A percentile compares a stretch with the other conserved stretches of the same genome.
phyloP scores from a whole-genome alignment of 2,329 filamentous ascomycete genomes.

The Mycosphaerella sp. region DNA sequence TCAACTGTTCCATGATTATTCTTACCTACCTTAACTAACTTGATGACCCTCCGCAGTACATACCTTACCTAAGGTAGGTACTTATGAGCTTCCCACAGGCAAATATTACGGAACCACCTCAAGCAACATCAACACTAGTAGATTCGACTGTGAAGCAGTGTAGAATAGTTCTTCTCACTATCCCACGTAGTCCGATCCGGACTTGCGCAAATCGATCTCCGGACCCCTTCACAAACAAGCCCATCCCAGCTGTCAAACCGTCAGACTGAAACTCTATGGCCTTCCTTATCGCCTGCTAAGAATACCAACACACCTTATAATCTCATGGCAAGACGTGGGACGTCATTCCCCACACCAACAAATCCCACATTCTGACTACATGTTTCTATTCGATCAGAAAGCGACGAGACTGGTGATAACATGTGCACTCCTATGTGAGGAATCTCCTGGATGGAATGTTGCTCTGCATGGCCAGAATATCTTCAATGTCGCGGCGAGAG shows the following conservation, averaged over 20 bases:
- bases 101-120: too few relatives aligned
- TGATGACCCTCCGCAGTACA: too few relatives aligned
- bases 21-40: too few relatives aligned
- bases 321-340: background rate
- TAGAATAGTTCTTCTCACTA: too few relatives aligned
- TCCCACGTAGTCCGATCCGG: background rate
- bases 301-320: background rate
- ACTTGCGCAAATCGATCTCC: background rate
- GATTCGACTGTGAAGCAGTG: too few relatives aligned
- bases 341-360: background rate
- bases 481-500: background rate
- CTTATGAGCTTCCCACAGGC: too few relatives aligned
- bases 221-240: slow-evolving; percentile 5
- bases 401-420: slow-evolving; percentile 7
- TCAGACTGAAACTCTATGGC: background rate
- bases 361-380: background rate
- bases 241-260: slow-evolving; percentile 8
- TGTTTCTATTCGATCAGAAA: slow-evolving; percentile 1
- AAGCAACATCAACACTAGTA: too few relatives aligned
- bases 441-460: background rate
- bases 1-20: too few relatives aligned
- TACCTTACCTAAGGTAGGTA: too few relatives aligned
- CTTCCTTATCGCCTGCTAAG: slow-evolving; percentile 1
- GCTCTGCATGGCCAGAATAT: background rate
- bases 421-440: background rate